These are phyloP conservation scores for Penstemon barbatus DNA, from an alignment of 257 asterid species.

Conservation along the genomic window DNA sequence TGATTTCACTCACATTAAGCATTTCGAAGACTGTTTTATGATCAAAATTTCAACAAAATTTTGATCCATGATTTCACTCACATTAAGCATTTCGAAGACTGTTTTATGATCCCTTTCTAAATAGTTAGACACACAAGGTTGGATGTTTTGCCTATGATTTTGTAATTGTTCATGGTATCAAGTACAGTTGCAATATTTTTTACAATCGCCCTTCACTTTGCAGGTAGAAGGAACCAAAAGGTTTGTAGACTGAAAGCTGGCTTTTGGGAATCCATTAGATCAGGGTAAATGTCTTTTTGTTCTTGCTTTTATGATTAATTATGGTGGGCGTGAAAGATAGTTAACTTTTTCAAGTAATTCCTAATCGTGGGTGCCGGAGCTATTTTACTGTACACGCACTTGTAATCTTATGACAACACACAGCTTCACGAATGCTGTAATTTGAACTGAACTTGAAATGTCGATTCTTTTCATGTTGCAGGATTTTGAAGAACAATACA, in stretches of 20 bases:
- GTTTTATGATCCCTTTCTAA: background rate
- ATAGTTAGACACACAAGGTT: constrained; percentile 1
- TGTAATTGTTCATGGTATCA: constrained; percentile 10
- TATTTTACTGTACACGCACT: background rate
- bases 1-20: background rate
- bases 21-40: background rate
- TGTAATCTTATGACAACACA: background rate
- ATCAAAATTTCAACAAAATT: background rate
- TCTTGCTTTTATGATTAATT: constrained; percentile 7
- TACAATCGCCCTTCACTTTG: constrained; percentile 10
- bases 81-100: background rate
- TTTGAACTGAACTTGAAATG: constrained; percentile 18
- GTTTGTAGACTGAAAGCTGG: constrained; percentile 60
- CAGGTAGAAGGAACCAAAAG: constrained; percentile 65
- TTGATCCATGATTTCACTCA: background rate
- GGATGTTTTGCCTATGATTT: background rate
- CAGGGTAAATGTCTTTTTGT: constrained; percentile 54
- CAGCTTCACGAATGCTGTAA: background rate
- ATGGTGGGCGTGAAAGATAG: background rate
- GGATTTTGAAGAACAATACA: constrained; percentile 69
- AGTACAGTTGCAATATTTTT: background rate
- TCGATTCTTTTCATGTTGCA: constrained; percentile 33
- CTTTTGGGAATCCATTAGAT: constrained; percentile 94
- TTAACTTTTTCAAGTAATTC: constrained; percentile 15
- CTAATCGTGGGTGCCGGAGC: background rate